These are phyloP conservation scores for Brasilioporus rufonigricans DNA, from an alignment of 768 basidiomycete species.

Conservation along the genomic window DNA sequence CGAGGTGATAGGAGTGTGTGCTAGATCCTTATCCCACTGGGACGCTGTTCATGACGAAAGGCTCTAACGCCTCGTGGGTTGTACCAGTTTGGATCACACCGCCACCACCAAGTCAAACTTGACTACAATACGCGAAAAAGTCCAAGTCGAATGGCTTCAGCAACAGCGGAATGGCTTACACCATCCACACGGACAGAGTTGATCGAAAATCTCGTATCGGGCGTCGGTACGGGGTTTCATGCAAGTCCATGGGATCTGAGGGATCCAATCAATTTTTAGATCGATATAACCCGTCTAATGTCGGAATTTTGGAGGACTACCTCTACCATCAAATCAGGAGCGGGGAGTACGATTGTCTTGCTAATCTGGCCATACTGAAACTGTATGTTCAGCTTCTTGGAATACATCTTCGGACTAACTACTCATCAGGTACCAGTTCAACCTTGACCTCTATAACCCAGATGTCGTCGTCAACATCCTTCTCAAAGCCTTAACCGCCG, in stretches of 20 bases:
- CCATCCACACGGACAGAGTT: conserved; percentile 80
- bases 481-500: conserved; percentile 82
- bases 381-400: conserved; percentile 47
- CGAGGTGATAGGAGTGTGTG: background rate
- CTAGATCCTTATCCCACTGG: too few species aligned
- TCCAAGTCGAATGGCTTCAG: conserved; percentile 22
- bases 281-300: conserved; percentile 95
- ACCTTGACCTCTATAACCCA: conserved; percentile 87
- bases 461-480: conserved; percentile 95
- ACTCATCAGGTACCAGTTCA: conserved; percentile 84
- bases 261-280: conserved; percentile 48
- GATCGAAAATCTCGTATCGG: conserved; percentile 89
- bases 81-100: background rate
- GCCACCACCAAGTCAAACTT: background rate
- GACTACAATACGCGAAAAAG: conserved; percentile 6
- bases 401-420: background rate
- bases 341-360: conserved; percentile 91
- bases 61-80: too few species aligned
- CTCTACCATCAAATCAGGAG: conserved; percentile 90
- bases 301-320: conserved; percentile 93
- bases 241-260: background rate
- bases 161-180: conserved; percentile 62
- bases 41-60: too few species aligned
- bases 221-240: conserved; percentile 62
- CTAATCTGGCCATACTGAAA: conserved; percentile 93